Conservation (phyloP, 257 asterid genomes). For the Pogostemon cablin region DNA sequence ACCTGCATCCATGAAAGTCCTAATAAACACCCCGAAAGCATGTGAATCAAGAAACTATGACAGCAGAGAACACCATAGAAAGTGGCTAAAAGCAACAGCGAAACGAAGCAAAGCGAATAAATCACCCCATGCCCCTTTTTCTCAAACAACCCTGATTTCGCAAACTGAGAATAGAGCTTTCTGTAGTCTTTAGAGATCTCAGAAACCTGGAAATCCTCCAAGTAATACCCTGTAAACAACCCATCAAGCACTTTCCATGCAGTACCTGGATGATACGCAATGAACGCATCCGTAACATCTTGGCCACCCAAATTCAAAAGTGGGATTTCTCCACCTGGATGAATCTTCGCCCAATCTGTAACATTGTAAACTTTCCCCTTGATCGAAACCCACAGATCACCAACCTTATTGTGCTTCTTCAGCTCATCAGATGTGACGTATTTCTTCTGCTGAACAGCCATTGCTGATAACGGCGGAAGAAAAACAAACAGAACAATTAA, state of each 20-base stretch:
- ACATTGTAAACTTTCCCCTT: slow-evolving; percentile 59
- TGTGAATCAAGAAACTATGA: slow-evolving; percentile 37
- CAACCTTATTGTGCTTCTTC: slow-evolving; percentile 44
- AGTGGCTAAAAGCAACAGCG: slow-evolving; percentile 34
- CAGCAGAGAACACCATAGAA: slow-evolving; percentile 40
- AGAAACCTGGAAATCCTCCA: slow-evolving; percentile 44
- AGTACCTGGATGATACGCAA: slow-evolving; percentile 53
- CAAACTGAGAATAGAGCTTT: slow-evolving; percentile 35
- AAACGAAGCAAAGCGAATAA: slow-evolving; percentile 33
- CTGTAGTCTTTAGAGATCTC: slow-evolving; percentile 49
- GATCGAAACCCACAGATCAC: slow-evolving; percentile 57
- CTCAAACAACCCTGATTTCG: slow-evolving; percentile 50
- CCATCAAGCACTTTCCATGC: slow-evolving; percentile 43
- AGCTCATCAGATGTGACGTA: slow-evolving; percentile 50
- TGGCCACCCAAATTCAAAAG: slow-evolving; percentile 54
- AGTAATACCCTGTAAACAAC: slow-evolving; percentile 42
- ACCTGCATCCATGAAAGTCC: slow-evolving; percentile 60
- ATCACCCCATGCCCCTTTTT: slow-evolving; percentile 52
- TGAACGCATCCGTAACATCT: slow-evolving; percentile 61
- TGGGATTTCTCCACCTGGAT: slow-evolving; percentile 55
- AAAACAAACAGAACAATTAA: not conserved
- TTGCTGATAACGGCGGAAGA: slow-evolving; percentile 23
- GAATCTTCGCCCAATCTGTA: slow-evolving; percentile 49
- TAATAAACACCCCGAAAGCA: slow-evolving; percentile 41
- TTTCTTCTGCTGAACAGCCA: slow-evolving; percentile 40